A percentile compares a stretch with the other conserved stretches of the same genome.
Conservation (phyloP, 805 yeast genomes). For the Candida corydali region DNA sequence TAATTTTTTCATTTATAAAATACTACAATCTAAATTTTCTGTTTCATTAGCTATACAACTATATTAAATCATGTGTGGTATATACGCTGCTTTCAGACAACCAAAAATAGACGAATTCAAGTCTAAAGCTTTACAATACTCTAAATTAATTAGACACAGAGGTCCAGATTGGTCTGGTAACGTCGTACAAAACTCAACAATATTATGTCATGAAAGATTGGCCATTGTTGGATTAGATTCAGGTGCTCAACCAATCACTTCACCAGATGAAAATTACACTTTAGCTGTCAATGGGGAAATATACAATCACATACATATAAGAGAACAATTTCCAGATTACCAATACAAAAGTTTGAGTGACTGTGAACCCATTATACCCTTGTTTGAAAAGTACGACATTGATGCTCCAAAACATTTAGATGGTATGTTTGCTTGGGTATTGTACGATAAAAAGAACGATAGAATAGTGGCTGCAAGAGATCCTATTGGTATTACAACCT, state of each 20-base stretch:
- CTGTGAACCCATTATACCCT: constrained; percentile 96
- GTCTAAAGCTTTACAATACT: constrained; percentile 80
- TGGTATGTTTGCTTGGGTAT: constrained; percentile 97
- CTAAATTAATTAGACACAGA: constrained; percentile 94
- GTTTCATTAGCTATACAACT: no score
- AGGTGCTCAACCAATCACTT: constrained; percentile 96
- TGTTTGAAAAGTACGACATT: constrained; percentile 77
- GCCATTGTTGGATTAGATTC: constrained; percentile 96
- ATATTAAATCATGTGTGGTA: constrained; percentile 93
- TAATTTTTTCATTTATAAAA: constrained; percentile 3
- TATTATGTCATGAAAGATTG: constrained; percentile 91
- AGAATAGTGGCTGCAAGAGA: constrained; percentile 96
- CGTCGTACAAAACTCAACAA: constrained; percentile 69
- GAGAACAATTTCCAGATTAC: constrained; percentile 73
- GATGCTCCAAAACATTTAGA: constrained; percentile 92
- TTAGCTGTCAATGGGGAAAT: constrained; percentile 97
- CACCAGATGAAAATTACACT: constrained; percentile 65
- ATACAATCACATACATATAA: constrained; percentile 89
- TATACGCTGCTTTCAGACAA: constrained; percentile 86
- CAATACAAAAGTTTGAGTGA: constrained; percentile 82
- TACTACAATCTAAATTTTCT: no score
- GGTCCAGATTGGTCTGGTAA: constrained; percentile 99
- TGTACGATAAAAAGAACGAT: constrained; percentile 80
- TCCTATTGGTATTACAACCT: constrained; percentile 95
- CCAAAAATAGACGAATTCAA: constrained; percentile 78